Evolutionary conservation across 2,329 filamentous ascomycete genomes (phyloP).

Genomic region (Xylariales sp.): DNA sequence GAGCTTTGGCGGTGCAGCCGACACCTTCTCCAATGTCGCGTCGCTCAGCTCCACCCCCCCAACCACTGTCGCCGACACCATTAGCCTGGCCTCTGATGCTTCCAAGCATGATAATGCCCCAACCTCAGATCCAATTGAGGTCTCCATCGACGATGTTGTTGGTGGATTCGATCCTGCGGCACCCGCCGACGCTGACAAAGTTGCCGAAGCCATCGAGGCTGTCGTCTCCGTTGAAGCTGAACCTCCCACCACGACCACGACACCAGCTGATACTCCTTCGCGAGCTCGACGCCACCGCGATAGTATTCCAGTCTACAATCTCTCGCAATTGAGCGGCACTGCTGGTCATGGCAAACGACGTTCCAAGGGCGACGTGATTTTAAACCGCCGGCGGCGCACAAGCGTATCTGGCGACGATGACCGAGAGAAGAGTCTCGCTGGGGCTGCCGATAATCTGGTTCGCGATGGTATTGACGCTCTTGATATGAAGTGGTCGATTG

Average conservation of each 20-base stretch:
- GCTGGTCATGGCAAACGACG: conserved; percentile 54
- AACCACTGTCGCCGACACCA: conserved; percentile 60
- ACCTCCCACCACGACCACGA: background rate
- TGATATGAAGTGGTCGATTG: conserved; percentile 37
- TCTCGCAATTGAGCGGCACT: conserved; percentile 58
- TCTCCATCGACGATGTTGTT: conserved; percentile 28
- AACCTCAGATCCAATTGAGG: conserved; percentile 45
- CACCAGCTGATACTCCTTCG: conserved; percentile 18
- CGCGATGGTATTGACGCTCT: conserved; percentile 42
- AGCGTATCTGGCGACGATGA: conserved; percentile 36
- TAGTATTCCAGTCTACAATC: conserved; percentile 62
- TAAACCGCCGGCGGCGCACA: conserved; percentile 36
- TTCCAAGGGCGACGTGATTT: conserved; percentile 44
- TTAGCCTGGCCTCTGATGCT: conserved; percentile 51
- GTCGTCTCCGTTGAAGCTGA: conserved; percentile 10
- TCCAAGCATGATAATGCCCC: conserved; percentile 58
- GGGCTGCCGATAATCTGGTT: conserved; percentile 16
- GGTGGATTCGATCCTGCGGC: conserved; percentile 19
- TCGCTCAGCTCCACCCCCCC: conserved; percentile 60
- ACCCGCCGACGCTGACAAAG: background rate
- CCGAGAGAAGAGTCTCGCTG: conserved; percentile 12
- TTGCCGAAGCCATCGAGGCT: conserved; percentile 15
- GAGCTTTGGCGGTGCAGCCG: conserved; percentile 24
- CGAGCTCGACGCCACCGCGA: conserved; percentile 52
- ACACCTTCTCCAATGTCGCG: conserved; percentile 47